phyloP scores from a whole-genome alignment of 805 yeast species.

The Candida coleopterorum region DNA sequence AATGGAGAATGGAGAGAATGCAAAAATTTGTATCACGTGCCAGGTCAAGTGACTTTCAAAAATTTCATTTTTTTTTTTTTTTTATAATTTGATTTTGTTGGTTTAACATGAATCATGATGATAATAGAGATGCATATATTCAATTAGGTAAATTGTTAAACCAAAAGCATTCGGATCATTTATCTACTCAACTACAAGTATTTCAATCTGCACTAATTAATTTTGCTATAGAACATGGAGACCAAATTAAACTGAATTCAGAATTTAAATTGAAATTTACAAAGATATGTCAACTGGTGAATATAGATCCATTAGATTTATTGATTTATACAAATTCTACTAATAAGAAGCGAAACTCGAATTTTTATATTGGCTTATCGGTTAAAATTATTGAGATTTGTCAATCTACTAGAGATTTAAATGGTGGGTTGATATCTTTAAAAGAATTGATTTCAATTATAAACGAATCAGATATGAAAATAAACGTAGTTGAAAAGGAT shows the following conservation, averaged over 20 bases:
- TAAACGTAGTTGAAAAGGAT: slow-evolving; percentile 43
- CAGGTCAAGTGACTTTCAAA: neutral
- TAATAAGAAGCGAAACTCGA: slow-evolving; percentile 33
- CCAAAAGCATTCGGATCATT: slow-evolving; percentile 53
- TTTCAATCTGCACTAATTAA: slow-evolving; percentile 74
- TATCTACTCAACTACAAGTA: slow-evolving; percentile 66
- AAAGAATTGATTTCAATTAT: slow-evolving; percentile 33
- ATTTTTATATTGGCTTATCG: slow-evolving; percentile 62
- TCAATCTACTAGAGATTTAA: slow-evolving; percentile 59
- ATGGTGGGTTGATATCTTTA: slow-evolving; percentile 77
- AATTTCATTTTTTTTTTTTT: too few species aligned
- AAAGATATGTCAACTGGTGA: slow-evolving; percentile 70
- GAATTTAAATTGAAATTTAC: slow-evolving; percentile 69
- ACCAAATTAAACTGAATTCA: slow-evolving; percentile 59
- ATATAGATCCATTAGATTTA: slow-evolving; percentile 71
- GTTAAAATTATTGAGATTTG: slow-evolving; percentile 75
- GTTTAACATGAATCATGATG: slow-evolving; percentile 5
- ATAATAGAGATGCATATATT: slow-evolving; percentile 33
- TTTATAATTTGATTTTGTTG: too few species aligned
- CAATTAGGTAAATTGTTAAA: slow-evolving; percentile 48
- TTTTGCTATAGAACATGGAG: slow-evolving; percentile 68
- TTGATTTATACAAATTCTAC: slow-evolving; percentile 14
- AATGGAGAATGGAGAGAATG: too few species aligned
- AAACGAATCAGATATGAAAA: slow-evolving; percentile 22
- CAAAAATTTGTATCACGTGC: too few species aligned